Evolutionary conservation across 805 yeast species (phyloP), one percentile per base, ranked within the genome.

Genomic region (Metschnikowia amazonensis): DNA sequence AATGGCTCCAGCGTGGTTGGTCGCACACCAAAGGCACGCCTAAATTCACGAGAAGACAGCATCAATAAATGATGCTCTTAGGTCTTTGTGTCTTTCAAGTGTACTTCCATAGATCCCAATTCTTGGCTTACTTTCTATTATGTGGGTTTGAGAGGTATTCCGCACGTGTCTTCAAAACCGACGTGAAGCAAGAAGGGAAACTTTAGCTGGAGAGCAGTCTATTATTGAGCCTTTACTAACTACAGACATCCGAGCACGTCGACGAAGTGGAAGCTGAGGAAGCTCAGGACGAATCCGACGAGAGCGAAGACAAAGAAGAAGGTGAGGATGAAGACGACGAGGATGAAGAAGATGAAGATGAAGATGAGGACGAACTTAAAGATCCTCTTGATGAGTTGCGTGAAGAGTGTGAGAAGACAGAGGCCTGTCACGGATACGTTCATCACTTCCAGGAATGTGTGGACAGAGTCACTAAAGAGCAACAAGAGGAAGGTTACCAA

Each of bases 381-480:
- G 56, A 51, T 45, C 55, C 56, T 14, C 47, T 53, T 18, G 57
- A 53, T 35, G 53, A 48, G 21, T 47, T 51, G 57, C 63, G 69
- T 47, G 73, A 64, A 52, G 89, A 84, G 63, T 89, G 96, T 69
- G 69, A 80, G 42, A 75, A 80, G 52, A 76, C 85, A 42, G 76
- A 74, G 47, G 79, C 79, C 43, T 86, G 95, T 70, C 75, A 82
- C 58, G 81, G 81, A 55, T 77, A 77, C 66, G 79, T 80, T 60
- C 97, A 90, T 72, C 97, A 90, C 72, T 89, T 84, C 72, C 82
- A 86, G 52, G 97, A 90, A 72, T 92, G 99, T 79, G 82, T 82
- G 49, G 97, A 87, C 73, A 89, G 97, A 76, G 98, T 92, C 55
- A 82, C 94, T 55, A 80, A 83, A 67, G 95, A 82, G 59, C 79